These are phyloP conservation scores for Suillus weaverae DNA, from an alignment of 768 basidiomycete species.

Conservation along the genomic window DNA sequence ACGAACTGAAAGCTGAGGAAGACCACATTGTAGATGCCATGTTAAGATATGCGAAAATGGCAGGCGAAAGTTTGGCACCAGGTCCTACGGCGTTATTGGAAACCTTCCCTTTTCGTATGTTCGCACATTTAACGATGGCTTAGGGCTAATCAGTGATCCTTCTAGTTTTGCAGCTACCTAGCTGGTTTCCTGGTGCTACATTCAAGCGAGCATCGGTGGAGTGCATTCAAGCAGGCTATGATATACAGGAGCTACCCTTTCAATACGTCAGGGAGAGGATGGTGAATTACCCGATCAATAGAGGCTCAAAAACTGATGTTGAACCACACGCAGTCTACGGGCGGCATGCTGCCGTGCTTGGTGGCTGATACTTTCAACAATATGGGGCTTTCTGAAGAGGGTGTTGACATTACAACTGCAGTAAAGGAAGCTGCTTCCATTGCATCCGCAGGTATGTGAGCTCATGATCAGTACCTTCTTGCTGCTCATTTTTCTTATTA, in stretches of 20 bases:
- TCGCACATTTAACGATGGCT: too few relatives aligned
- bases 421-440: background rate
- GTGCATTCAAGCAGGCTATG: background rate
- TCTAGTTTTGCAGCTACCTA: too few relatives aligned
- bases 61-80: too few relatives aligned
- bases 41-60: too few relatives aligned
- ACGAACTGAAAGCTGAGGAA: too few relatives aligned
- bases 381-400: background rate
- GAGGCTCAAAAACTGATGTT: background rate
- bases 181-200: too few relatives aligned
- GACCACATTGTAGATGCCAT: too few relatives aligned
- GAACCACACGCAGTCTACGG: background rate
- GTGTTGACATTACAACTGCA: background rate
- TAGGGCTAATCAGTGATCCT: too few relatives aligned
- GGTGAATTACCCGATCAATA: background rate
- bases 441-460: background rate
- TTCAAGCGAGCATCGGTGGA: background rate
- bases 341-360: background rate
- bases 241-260: background rate
- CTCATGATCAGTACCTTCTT: background rate
- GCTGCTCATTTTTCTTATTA: background rate
- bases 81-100: too few relatives aligned
- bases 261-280: background rate
- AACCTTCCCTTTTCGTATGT: too few relatives aligned
- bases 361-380: background rate